These are phyloP conservation scores for Zygosaccharomyces pseudobailii DNA, from an alignment of 1,139 yeast genomes.

Conservation along the genomic window DNA sequence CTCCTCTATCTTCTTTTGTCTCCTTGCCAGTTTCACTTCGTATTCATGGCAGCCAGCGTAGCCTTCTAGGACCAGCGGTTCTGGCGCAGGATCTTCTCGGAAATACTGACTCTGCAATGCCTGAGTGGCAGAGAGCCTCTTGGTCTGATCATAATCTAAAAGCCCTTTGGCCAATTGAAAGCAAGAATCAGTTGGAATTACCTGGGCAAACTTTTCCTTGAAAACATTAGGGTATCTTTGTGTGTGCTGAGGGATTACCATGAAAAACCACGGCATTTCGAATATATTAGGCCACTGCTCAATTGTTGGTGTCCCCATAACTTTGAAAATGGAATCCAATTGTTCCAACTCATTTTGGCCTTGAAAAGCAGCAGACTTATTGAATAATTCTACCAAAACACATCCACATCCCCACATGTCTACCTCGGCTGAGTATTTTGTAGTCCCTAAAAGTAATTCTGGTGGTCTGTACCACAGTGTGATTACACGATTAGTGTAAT, in stretches of 20 bases:
- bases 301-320: slow-evolving; percentile 81
- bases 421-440: slow-evolving; percentile 84
- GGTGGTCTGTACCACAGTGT: slow-evolving; percentile 98
- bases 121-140: slow-evolving; percentile 55
- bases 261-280: slow-evolving; percentile 86
- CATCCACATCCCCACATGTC: slow-evolving; percentile 99
- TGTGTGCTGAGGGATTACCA: slow-evolving; percentile 54
- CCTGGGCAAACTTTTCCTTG: slow-evolving; percentile 40
- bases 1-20: slow-evolving; percentile 55
- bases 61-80: slow-evolving; percentile 51
- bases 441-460: slow-evolving; percentile 82
- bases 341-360: slow-evolving; percentile 89
- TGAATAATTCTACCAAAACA: slow-evolving; percentile 73
- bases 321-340: slow-evolving; percentile 64
- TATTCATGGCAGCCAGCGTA: slow-evolving; percentile 92
- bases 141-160: slow-evolving; percentile 61
- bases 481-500: slow-evolving; percentile 90
- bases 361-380: slow-evolving; percentile 71
- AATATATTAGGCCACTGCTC: slow-evolving; percentile 77
- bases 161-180: slow-evolving; percentile 61
- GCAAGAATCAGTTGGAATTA: slow-evolving; percentile 50
- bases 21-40: slow-evolving; percentile 64
- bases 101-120: slow-evolving; percentile 71
- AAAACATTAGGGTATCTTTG: slow-evolving; percentile 44
- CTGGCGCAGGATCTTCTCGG: slow-evolving; percentile 59